Conservation (phyloP, 805 yeast species). For the Candida maesae region DNA sequence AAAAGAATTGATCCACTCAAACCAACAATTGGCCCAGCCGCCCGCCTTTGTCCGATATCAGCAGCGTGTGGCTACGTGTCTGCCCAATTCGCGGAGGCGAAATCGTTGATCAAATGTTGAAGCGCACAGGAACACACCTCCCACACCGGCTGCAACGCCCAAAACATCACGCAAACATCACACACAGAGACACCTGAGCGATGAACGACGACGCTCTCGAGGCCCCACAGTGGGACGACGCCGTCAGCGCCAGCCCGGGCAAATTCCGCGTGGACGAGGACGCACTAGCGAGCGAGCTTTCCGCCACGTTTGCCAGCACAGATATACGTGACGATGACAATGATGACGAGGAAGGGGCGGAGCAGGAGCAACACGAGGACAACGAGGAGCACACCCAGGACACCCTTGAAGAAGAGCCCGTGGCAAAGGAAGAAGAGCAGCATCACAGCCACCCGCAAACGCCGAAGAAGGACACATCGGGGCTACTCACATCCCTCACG, state of each 20-base stretch:
- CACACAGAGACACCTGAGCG: not conserved
- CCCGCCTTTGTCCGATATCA: not conserved
- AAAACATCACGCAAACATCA: too few species aligned
- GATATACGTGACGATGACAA: too few species aligned
- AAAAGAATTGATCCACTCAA: too few species aligned
- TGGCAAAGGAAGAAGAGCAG: not conserved
- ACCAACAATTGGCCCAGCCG: too few species aligned
- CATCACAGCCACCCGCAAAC: too few species aligned
- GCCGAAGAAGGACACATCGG: conserved; percentile 17
- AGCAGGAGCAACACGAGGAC: conserved; percentile 10
- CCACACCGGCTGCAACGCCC: not conserved
- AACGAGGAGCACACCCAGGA: conserved; percentile 3
- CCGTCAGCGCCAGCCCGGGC: conserved; percentile 34
- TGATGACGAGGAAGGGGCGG: not conserved
- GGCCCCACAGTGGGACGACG: conserved; percentile 62
- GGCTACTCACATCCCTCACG: conserved; percentile 42
- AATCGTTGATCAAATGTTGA: not conserved
- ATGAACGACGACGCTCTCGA: conserved; percentile 41
- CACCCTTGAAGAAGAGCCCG: conserved; percentile 1
- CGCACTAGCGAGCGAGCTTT: conserved; percentile 17
- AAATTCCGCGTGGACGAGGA: conserved; percentile 6
- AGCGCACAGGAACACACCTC: not conserved
- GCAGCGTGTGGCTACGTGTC: not conserved
- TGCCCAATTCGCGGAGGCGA: conserved; percentile 1
- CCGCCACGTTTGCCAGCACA: conserved; percentile 17